These are phyloP conservation scores for Capsicum baccatum DNA, from an alignment of 257 asterid species.

Conservation along the genomic window DNA sequence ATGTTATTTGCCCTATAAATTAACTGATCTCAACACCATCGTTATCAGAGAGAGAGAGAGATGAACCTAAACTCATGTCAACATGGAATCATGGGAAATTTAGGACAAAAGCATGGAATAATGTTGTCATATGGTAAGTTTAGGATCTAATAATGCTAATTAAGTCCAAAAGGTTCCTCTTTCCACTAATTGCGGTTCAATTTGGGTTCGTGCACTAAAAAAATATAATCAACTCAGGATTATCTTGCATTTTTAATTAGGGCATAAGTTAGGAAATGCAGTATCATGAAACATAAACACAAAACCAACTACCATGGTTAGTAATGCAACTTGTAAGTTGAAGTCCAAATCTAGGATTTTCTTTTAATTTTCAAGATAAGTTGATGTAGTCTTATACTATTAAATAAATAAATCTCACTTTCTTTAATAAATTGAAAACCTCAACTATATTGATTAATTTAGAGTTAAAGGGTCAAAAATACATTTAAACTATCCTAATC, in stretches of 20 bases:
- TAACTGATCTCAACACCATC: too few relatives aligned
- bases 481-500: too few relatives aligned
- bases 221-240: background rate
- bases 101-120: constrained; percentile 13
- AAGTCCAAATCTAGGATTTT: too few relatives aligned
- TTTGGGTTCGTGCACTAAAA: background rate
- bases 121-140: constrained; percentile 1
- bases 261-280: background rate
- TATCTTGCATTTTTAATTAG: background rate
- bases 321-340: too few relatives aligned
- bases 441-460: too few relatives aligned
- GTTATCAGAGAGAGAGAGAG: too few relatives aligned
- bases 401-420: too few relatives aligned
- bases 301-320: background rate
- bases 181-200: constrained; percentile 25
- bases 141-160: background rate
- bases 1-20: too few relatives aligned
- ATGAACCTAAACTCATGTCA: background rate
- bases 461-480: too few relatives aligned
- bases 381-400: too few relatives aligned
- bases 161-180: background rate
- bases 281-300: background rate
- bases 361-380: too few relatives aligned
- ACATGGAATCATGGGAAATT: background rate
- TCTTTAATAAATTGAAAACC: too few relatives aligned